Conservation (phyloP, 768 basidiomycete species). For the Auricularia sp. region DNA sequence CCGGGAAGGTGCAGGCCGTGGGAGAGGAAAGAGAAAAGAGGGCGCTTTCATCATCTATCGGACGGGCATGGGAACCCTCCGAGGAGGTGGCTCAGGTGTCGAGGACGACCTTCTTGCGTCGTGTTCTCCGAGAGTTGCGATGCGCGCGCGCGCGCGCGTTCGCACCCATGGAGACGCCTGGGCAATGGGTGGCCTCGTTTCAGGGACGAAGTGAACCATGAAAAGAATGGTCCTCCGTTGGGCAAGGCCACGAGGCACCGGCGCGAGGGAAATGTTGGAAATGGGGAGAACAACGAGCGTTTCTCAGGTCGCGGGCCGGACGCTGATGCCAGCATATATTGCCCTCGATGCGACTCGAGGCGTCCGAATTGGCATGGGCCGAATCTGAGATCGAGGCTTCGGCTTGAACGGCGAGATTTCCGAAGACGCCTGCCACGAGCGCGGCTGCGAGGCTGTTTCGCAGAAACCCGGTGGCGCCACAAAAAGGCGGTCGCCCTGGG, state of each 20-base stretch:
- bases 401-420: neutral
- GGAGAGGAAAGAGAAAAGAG: no score
- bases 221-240: no score
- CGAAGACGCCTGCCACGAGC: neutral
- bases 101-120: no score
- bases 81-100: no score
- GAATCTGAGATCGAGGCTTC: neutral
- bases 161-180: neutral
- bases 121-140: no score
- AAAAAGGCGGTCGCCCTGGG: neutral
- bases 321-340: no score
- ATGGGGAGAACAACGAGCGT: neutral
- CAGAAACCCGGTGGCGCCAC: neutral
- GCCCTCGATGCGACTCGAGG: neutral
- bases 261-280: no score
- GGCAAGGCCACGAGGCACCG: no score
- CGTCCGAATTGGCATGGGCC: neutral
- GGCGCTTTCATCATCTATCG: no score
- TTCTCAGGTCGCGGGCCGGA: no score
- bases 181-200: neutral
- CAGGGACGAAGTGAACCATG: neutral
- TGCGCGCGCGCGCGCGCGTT: neutral
- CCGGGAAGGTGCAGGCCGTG: no score
- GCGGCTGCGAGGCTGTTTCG: neutral
- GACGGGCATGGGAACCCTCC: no score